Base-by-base conservation (phyloP, 2,329 filamentous ascomycete genomes). In the Curvularia hawaiiensis region DNA sequence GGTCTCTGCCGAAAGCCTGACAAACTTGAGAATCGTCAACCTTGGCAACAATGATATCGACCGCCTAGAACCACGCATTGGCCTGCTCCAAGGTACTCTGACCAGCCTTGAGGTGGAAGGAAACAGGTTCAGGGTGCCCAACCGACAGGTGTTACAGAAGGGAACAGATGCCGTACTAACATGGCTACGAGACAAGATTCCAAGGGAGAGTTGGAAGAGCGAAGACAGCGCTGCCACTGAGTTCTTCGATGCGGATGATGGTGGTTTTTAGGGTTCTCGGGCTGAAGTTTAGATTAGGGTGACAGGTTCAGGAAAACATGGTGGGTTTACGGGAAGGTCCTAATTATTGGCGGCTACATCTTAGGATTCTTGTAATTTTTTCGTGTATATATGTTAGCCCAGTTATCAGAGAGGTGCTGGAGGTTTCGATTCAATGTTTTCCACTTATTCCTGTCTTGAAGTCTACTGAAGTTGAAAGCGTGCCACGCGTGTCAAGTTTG, bases 81-180 rank as follows among this genome's bases (percentile, higher is more conserved):
- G 94, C 0, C 79, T 96, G 12, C 80, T 96, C 0, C 88, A 88
- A 24, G 88, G 88, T 1, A 81, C 67, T 61, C 86, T 78, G 79
- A 90, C 82, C 76, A 84, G 82, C 52, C 79, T 97, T 10, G 89
- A 96, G 47, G 89, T 97, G 4, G 85, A 85, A 28, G 92, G 92
- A 0, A 98, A 98, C 73, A 84, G 88, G 31, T 98, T 98, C 78
- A 84, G 91, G 31, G 92, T 97, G 31, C 94, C 94, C 0, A 86
- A 90, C 55, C 93, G 90, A 79, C 90, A 90, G 61, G 84, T 97
- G 7, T 79, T 98, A 47, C 90, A 94, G 59, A 90, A 92, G 61
- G 94, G 94, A 0, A 97, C 93, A 0, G 92, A 96, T 67, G 89
- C 91, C 2, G 88, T 92, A 0, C 79, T 97, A 64, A 83, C 87